These are phyloP conservation scores for Scedosporium boydii DNA, from an alignment of 2,329 filamentous ascomycete species.

Conservation along the genomic window DNA sequence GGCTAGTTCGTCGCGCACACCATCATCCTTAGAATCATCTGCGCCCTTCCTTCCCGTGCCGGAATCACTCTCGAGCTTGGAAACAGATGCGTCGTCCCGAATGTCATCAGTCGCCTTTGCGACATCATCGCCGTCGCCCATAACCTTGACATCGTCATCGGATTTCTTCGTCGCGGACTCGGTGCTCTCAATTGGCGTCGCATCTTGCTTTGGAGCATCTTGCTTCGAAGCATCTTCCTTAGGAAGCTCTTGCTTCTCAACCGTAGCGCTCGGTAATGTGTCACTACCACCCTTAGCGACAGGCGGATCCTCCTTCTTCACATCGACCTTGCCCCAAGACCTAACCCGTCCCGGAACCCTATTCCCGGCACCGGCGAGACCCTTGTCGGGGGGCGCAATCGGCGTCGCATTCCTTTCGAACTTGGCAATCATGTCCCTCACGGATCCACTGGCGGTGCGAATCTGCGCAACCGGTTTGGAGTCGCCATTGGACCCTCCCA, in stretches of 20 bases:
- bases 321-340: not conserved
- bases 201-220: too few relatives aligned
- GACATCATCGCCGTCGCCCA: not conserved
- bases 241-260: too few relatives aligned
- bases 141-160: not conserved
- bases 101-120: not conserved
- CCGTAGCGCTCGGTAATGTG: too few relatives aligned
- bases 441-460: conserved; percentile 3
- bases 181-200: too few relatives aligned
- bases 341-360: not conserved
- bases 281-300: too few relatives aligned
- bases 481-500: not conserved
- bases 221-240: too few relatives aligned
- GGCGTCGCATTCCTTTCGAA: not conserved
- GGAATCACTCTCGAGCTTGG: too few relatives aligned
- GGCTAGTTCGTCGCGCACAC: too few relatives aligned
- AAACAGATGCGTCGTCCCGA: too few relatives aligned
- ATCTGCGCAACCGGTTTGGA: not conserved
- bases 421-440: conserved; percentile 2
- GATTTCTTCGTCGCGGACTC: too few relatives aligned
- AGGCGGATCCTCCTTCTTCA: not conserved
- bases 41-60: too few relatives aligned
- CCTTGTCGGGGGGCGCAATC: not conserved
- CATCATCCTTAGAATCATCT: too few relatives aligned
- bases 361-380: not conserved